Percentiles rank a stretch among this genome's conserved stretches.
Evolutionary conservation across 805 yeast genomes (phyloP).

Genomic region (Candida ulmi): DNA sequence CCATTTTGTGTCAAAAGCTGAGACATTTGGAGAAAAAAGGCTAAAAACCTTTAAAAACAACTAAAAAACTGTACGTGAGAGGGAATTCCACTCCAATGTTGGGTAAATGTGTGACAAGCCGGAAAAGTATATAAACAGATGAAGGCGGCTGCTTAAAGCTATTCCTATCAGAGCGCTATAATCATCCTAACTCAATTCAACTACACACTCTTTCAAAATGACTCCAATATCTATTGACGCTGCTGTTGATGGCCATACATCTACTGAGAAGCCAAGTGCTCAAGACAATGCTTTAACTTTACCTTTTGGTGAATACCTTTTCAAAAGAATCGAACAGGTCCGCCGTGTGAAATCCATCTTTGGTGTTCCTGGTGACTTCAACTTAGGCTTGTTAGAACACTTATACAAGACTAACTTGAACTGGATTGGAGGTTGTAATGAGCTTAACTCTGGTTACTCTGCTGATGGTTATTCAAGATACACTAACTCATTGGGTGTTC

Average conservation of each 20-base stretch:
- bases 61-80: too few relatives aligned
- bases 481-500: constrained; percentile 58
- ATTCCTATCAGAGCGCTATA: too few relatives aligned
- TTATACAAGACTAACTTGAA: constrained; percentile 48
- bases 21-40: background rate
- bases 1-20: constrained; percentile 2
- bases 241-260: background rate
- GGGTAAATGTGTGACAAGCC: too few relatives aligned
- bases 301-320: constrained; percentile 63
- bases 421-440: constrained; percentile 87
- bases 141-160: background rate
- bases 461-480: constrained; percentile 84
- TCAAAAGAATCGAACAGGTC: constrained; percentile 46
- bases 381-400: constrained; percentile 62
- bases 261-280: too few relatives aligned
- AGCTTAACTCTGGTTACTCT: constrained; percentile 82
- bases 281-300: constrained; percentile 9
- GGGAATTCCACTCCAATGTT: too few relatives aligned
- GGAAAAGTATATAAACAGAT: background rate
- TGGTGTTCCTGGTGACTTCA: constrained; percentile 81
- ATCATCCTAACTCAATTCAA: too few relatives aligned
- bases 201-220: constrained; percentile 4
- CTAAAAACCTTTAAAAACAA: too few relatives aligned
- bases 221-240: constrained; percentile 6
- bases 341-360: constrained; percentile 56